A percentile compares a stretch with the other conserved stretches of the same genome.
phyloP scores from a whole-genome alignment of 345 rosid genomes.

The Eucalyptus regnans region DNA sequence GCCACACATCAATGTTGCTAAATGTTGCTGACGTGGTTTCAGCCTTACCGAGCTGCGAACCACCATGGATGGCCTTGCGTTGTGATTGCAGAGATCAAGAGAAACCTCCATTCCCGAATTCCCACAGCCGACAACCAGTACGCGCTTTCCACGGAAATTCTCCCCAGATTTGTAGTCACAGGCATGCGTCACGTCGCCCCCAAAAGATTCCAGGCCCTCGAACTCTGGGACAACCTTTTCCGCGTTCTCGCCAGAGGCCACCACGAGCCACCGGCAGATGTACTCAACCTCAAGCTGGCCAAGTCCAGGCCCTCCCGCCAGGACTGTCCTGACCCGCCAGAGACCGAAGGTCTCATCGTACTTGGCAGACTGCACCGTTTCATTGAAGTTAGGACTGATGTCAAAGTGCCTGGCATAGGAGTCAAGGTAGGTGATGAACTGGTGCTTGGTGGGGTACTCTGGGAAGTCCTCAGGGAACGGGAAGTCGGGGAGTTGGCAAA shows the following conservation, averaged over 20 bases:
- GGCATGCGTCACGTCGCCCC: conserved; percentile 50
- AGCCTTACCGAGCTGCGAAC: conserved; percentile 70
- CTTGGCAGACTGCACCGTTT: conserved; percentile 60
- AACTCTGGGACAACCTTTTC: conserved; percentile 68
- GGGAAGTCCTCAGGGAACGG: conserved; percentile 65
- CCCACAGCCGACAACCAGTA: conserved; percentile 81
- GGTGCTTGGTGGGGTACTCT: conserved; percentile 63
- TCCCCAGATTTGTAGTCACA: conserved; percentile 75
- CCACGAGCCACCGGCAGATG: conserved; percentile 75
- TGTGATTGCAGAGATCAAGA: conserved; percentile 66
- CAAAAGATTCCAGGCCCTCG: conserved; percentile 56
- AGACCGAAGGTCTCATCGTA: conserved; percentile 53
- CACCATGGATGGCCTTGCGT: conserved; percentile 71
- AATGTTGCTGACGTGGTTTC: background rate
- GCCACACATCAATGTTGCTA: background rate
- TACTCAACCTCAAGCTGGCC: conserved; percentile 40
- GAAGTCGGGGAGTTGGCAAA: conserved; percentile 53
- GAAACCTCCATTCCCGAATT: conserved; percentile 95
- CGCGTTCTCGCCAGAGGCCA: conserved; percentile 88
- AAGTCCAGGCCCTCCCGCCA: conserved; percentile 11
- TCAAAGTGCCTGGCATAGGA: conserved; percentile 51
- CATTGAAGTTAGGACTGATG: conserved; percentile 51
- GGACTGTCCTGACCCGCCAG: conserved; percentile 60
- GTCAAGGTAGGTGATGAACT: conserved; percentile 65
- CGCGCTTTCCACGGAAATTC: conserved; percentile 39